These are phyloP conservation scores for Taphrina sp. DNA, from an alignment of 1,139 yeast species.

Conservation along the genomic window DNA sequence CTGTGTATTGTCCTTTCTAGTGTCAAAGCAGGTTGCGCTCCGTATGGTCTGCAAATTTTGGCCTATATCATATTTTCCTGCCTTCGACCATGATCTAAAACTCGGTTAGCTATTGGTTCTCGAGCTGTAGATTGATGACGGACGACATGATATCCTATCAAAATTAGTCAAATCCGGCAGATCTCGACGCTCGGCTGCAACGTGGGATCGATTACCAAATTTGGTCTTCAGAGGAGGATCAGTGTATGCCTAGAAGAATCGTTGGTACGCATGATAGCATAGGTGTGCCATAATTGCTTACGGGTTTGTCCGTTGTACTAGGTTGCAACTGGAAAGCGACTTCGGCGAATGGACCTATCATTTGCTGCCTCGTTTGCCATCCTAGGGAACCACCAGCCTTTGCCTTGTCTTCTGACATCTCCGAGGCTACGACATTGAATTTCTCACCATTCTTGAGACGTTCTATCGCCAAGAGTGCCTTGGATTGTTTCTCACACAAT, in stretches of 20 bases:
- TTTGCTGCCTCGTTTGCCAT: slow-evolving; percentile 38
- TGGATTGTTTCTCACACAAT: slow-evolving; percentile 38
- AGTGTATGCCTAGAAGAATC: too few relatives aligned
- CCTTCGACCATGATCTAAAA: slow-evolving; percentile 32
- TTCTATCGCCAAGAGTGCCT: slow-evolving; percentile 38
- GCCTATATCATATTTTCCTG: slow-evolving; percentile 18
- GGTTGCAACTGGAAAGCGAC: slow-evolving; percentile 38
- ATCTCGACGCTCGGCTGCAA: too few relatives aligned
- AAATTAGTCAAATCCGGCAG: too few relatives aligned
- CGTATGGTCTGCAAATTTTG: too few relatives aligned
- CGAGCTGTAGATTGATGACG: too few relatives aligned
- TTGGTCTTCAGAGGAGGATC: slow-evolving; percentile 38
- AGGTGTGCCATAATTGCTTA: too few relatives aligned
- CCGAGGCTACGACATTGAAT: slow-evolving; percentile 38
- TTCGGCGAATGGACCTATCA: slow-evolving; percentile 38
- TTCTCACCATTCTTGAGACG: slow-evolving; percentile 36
- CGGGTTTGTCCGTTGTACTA: slow-evolving; percentile 38
- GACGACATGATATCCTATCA: too few relatives aligned
- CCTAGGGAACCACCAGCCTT: slow-evolving; percentile 38
- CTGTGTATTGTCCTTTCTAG: too few relatives aligned
- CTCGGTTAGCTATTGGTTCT: too few relatives aligned
- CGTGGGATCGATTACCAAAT: slow-evolving; percentile 39
- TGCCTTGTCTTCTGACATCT: slow-evolving; percentile 39
- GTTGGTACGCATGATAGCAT: too few relatives aligned
- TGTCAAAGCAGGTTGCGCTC: too few relatives aligned